Evolutionary conservation across 208 protist species (phyloP), one percentile per base, ranked within the genome.

Genomic region (Sergeia podlipaevii): DNA sequence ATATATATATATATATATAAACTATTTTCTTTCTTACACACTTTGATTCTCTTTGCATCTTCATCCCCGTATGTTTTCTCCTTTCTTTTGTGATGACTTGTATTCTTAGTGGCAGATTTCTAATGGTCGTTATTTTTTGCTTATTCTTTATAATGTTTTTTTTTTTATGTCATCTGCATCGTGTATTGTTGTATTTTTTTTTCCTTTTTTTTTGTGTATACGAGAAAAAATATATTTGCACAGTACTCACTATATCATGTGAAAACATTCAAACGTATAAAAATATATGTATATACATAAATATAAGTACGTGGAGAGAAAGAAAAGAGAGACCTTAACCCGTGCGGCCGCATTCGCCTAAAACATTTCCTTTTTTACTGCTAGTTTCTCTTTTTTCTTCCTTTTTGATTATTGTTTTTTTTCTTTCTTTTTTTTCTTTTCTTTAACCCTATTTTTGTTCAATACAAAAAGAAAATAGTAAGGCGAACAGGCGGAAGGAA

Each of bases 401-500:
- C 21, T 10, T 39, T 17, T n/a, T 39, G n/a, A 10, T 8, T 46
- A 51, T 60, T 24, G 11, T 47, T 34, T 51, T 37, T 37, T 52
- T 39, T 34, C 29, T 39, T 51, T 33, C 27, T 45, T 36, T 50
- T 41, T 37, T 39, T 64, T 36, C 18, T 55, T 34, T 34, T 53
- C 24, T 56, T 51, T 45, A n/a, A n/a, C n/a, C n/a, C n/a, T n/a
- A n/a, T 37, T 48, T 61, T 65, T 53, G 34, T 38, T 59, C 7
- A 50, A n/a, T n/a, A n/a, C 15, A 4, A 6, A 20, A n/a, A 42
- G 10, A 21, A 41, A 54, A 28, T 20, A 41, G 26, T 27, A 54
- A 54, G 48, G 48, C 29, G 5, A 45, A 45, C 43, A 27, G 27
- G 33, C 20, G 30, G 1, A 15, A 15, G n/a, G n/a, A n/a, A n/a